These are phyloP conservation scores for Golubevia sp. DNA, from an alignment of 1,284 basidiomycete genomes.

Conservation along the genomic window DNA sequence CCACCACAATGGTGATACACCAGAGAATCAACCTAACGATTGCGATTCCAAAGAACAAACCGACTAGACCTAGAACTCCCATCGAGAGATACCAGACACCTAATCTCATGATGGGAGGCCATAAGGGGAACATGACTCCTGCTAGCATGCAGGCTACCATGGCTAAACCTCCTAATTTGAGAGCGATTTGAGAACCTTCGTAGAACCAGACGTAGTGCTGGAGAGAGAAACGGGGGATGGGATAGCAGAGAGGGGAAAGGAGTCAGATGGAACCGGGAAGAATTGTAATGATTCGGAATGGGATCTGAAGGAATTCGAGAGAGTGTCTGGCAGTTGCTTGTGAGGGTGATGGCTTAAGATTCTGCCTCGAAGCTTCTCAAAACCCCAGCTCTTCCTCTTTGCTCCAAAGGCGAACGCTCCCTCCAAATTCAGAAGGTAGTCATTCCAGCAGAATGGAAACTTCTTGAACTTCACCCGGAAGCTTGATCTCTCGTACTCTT, in stretches of 20 bases:
- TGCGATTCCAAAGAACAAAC: conserved; percentile 86
- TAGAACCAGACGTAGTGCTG: conserved; percentile 88
- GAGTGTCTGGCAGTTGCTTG: too few species aligned
- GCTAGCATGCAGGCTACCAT: conserved; percentile 95
- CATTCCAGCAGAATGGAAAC: too few species aligned
- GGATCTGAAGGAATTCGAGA: too few species aligned
- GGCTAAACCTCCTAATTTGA: conserved; percentile 84
- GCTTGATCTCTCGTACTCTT: too few species aligned
- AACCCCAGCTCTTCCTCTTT: too few species aligned
- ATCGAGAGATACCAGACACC: conserved; percentile 96
- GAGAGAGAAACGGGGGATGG: neutral
- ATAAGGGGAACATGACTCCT: conserved; percentile 98
- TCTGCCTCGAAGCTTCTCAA: too few species aligned
- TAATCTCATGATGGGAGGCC: conserved; percentile 89
- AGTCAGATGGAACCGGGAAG: neutral
- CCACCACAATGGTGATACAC: conserved; percentile 83
- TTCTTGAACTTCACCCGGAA: too few species aligned
- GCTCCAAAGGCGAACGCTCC: too few species aligned
- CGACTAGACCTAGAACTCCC: conserved; percentile 83
- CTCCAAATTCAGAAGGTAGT: too few species aligned
- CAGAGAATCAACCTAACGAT: conserved; percentile 93
- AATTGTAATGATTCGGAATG: neutral
- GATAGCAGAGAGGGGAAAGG: neutral
- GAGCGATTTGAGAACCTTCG: conserved; percentile 89
- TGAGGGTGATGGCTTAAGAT: too few species aligned